These are phyloP conservation scores for Cryoendolithus antarcticus DNA, from an alignment of 2,329 filamentous ascomycete genomes.

Conservation along the genomic window DNA sequence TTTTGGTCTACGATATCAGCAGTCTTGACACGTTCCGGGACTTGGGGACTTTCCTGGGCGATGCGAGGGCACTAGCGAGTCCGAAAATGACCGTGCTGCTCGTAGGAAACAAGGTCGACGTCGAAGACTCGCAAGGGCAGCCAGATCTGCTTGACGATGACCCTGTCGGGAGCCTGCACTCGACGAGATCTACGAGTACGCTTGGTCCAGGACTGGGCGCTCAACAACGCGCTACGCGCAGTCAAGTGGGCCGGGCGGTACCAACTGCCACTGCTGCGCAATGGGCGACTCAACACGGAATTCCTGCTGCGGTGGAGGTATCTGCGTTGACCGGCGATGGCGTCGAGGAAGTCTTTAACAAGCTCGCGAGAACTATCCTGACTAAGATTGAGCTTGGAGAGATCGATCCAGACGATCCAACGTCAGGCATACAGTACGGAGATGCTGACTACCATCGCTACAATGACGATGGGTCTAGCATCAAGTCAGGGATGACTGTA, in stretches of 20 bases:
- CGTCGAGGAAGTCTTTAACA: constrained; percentile 80
- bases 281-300: constrained; percentile 71
- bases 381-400: constrained; percentile 97
- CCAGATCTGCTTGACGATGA: constrained; percentile 9
- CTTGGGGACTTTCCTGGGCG: constrained; percentile 80
- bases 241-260: constrained; percentile 67
- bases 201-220: constrained; percentile 9
- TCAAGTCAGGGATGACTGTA: constrained; percentile 56
- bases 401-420: constrained; percentile 91
- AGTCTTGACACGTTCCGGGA: constrained; percentile 64
- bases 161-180: constrained; percentile 5
- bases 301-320: constrained; percentile 79
- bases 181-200: constrained; percentile 8
- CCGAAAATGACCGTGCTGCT: constrained; percentile 75
- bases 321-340: constrained; percentile 80
- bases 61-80: constrained; percentile 80
- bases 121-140: constrained; percentile 42
- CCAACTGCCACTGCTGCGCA: constrained; percentile 60
- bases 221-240: constrained; percentile 59
- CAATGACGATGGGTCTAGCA: constrained; percentile 52
- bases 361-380: constrained; percentile 81
- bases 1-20: constrained; percentile 85
- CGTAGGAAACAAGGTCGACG: constrained; percentile 84
- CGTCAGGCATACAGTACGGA: constrained; percentile 93
- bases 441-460: constrained; percentile 58